A percentile compares a stretch with the other conserved stretches of the same genome.
Conservation (phyloP, 2,329 filamentous ascomycete genomes). For the Trichocomaceae sp. region DNA sequence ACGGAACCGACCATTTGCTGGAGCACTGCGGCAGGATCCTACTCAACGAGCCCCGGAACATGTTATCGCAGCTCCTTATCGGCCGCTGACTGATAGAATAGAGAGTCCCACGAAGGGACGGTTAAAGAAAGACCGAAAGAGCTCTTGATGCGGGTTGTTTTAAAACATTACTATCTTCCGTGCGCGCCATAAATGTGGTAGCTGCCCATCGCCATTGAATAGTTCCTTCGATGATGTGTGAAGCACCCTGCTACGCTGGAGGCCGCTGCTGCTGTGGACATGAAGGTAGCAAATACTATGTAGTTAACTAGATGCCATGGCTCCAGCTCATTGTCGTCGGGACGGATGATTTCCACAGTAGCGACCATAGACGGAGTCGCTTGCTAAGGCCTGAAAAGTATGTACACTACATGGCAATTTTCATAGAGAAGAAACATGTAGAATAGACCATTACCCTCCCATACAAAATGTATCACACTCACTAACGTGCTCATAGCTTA, state of each 20-base stretch:
- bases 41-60: constrained; percentile 42
- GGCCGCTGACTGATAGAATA: constrained; percentile 51
- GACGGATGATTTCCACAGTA: neutral
- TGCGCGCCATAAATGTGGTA: neutral
- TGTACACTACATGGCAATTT: neutral
- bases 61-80: constrained; percentile 53
- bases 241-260: neutral
- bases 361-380: neutral
- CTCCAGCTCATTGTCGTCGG: neutral
- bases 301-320: neutral
- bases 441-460: neutral
- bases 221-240: too few relatives aligned
- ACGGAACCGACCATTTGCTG: constrained; percentile 51
- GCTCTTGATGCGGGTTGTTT: constrained; percentile 15
- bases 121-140: constrained; percentile 29
- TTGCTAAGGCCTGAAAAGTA: neutral
- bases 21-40: constrained; percentile 33
- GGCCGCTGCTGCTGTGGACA: neutral
- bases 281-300: neutral
- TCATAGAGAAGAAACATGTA: neutral
- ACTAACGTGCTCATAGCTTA: constrained; percentile 2
- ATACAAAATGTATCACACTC: neutral
- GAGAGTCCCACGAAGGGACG: constrained; percentile 29
- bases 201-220: neutral
- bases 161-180: neutral